Evolutionary conservation across 345 rosid species (phyloP).

Genomic region (Eucalyptus curtisii): DNA sequence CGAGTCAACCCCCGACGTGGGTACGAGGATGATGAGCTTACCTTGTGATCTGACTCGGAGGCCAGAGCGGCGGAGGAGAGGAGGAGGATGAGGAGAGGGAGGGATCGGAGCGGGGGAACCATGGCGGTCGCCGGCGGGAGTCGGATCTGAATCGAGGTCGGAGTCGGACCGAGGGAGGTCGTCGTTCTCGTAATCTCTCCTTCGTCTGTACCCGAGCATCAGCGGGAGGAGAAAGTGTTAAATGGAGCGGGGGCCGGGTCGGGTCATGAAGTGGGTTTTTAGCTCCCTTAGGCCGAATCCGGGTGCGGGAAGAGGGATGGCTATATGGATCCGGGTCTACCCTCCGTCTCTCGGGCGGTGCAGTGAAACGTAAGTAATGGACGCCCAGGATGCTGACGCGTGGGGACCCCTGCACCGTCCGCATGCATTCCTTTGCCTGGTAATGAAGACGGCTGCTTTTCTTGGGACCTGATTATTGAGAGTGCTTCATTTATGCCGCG

Average conservation of each 20-base stretch:
- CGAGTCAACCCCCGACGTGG: neutral
- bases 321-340: neutral
- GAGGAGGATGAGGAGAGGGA: constrained; percentile 17
- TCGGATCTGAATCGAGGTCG: constrained; percentile 26
- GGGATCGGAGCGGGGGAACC: constrained; percentile 29
- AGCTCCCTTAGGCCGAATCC: neutral
- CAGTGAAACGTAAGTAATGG: neutral
- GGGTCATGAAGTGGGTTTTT: neutral
- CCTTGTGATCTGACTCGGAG: constrained; percentile 97
- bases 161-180: neutral
- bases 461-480: neutral
- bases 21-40: constrained; percentile 1
- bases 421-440: neutral
- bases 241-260: neutral
- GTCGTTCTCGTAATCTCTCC: neutral
- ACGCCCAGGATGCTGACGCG: neutral
- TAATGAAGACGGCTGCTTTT: neutral
- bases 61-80: constrained; percentile 31
- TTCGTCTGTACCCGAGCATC: neutral
- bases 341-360: neutral
- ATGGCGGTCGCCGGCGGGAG: constrained; percentile 38
- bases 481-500: neutral
- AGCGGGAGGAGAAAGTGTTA: neutral
- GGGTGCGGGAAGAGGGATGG: neutral
- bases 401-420: neutral